A percentile compares a stretch with the other conserved stretches of the same genome.
Conservation (phyloP, 306 rosid species). For the Cicer judaicum region DNA sequence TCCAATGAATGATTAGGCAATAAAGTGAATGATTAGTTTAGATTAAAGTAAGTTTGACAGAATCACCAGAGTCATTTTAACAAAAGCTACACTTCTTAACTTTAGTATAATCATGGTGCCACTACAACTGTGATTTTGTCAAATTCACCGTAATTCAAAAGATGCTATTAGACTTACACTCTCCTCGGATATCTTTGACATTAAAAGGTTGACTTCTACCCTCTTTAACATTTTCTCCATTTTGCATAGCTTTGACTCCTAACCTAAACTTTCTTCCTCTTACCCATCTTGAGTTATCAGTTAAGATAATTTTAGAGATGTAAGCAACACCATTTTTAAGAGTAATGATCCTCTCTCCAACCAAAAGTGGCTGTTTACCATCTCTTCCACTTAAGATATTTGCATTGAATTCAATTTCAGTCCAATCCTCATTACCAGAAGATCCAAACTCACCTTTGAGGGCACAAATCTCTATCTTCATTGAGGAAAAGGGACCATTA, state of each 20-base stretch:
- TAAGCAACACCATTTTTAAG: conserved; percentile 55
- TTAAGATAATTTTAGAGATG: conserved; percentile 41
- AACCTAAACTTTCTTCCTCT: conserved; percentile 59
- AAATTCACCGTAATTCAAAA: too few relatives aligned
- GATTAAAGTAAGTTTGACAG: too few relatives aligned
- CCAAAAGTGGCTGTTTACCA: conserved; percentile 59
- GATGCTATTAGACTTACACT: conserved; percentile 48
- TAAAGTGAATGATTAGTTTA: too few relatives aligned
- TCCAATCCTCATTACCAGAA: conserved; percentile 60
- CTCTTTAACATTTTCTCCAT: conserved; percentile 52
- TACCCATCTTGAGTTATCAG: conserved; percentile 76
- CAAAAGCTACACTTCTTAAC: too few relatives aligned
- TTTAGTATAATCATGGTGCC: too few relatives aligned
- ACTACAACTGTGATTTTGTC: too few relatives aligned
- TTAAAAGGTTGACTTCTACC: conserved; percentile 61
- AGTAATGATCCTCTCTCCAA: conserved; percentile 51
- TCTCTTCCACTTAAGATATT: conserved; percentile 53
- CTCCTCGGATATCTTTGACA: conserved; percentile 75
- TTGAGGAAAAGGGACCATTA: conserved; percentile 55
- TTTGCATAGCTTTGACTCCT: conserved; percentile 56
- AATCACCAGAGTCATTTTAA: too few relatives aligned
- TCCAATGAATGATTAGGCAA: not conserved
- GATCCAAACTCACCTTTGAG: conserved; percentile 61
- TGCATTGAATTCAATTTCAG: conserved; percentile 52
- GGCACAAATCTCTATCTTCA: conserved; percentile 54